Base-by-base conservation (phyloP, 805 yeast genomes). In the Dipodascopsis tothii region DNA sequence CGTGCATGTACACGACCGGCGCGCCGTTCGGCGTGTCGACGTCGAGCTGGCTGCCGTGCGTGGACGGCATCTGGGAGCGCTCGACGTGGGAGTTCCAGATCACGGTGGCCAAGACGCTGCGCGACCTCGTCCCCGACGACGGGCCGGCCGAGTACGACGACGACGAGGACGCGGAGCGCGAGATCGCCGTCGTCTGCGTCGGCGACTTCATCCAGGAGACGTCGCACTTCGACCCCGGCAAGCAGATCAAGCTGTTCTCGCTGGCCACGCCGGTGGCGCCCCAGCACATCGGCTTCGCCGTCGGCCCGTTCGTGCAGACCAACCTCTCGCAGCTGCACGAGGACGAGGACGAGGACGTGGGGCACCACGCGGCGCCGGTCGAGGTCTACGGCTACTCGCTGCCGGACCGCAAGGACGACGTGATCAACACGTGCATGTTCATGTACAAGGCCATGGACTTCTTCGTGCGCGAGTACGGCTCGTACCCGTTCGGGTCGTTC, bases 1-100 rank as follows among this genome's bases (percentile, higher is more conserved):
- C 95, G 94, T 92, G 81, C 57, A 94, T 85, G 2, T 87, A 83
- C 62, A 90, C 97, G 0, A 70, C 77, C 1, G 88, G 90, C 57
- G 72, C 84, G 3, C 87, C 85, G 22, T 64, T 80, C 36, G 85
- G 86, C 16, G 72, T 82, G 3, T 77, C 92, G 14, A 84, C 97
- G 0, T 84, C 95, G 2, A 81, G 87, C n/a, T 92, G 99, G 99
- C 83, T 92, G 39, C 99, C 99, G 0, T 92, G 98, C 60, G 73
- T 92, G 4, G 96, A 92, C 52, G 84, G 81, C 36, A 62, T 87
- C 25, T 81, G 88, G 75, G 96, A 87, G 55, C 75, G 85, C 49
- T 81, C 84, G 35, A 82, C 96, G 0, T 92, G 97, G 97, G 87
- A 87, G 50, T 60, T 92, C 6, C 94, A 85, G 58, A 69, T 92